A percentile compares a stretch with the other conserved stretches of the same genome.
Evolutionary conservation across 1,139 yeast species (phyloP).

Genomic region (Nadsonia commutata): DNA sequence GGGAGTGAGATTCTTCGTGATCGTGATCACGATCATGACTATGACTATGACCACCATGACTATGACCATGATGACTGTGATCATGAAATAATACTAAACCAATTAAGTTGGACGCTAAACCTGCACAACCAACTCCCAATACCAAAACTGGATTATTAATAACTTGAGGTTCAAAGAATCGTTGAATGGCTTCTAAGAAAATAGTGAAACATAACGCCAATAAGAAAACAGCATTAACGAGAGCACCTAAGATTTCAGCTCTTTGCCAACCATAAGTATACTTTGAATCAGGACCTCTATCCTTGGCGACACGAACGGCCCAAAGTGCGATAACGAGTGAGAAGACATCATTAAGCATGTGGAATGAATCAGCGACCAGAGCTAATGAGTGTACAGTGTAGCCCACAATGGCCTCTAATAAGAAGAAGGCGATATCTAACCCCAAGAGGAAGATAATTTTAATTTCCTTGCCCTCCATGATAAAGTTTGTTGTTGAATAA

Average conservation of each 20-base stretch:
- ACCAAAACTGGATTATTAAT: constrained; percentile 71
- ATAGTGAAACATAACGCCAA: constrained; percentile 87
- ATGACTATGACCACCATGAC: constrained; percentile 30
- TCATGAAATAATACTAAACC: constrained; percentile 87
- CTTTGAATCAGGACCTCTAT: constrained; percentile 67
- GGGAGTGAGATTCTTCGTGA: constrained; percentile 12
- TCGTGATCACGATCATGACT: constrained; percentile 18
- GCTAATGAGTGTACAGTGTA: constrained; percentile 88
- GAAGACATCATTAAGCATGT: constrained; percentile 89
- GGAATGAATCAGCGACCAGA: constrained; percentile 89
- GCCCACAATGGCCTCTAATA: constrained; percentile 61
- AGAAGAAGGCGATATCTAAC: constrained; percentile 71
- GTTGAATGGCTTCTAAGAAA: constrained; percentile 80
- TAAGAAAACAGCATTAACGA: constrained; percentile 82
- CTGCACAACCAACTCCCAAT: constrained; percentile 67
- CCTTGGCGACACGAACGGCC: constrained; percentile 88
- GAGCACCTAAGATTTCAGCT: constrained; percentile 93
- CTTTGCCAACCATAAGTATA: constrained; percentile 96
- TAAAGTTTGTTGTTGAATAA: no score
- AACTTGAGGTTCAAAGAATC: constrained; percentile 68
- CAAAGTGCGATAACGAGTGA: constrained; percentile 83
- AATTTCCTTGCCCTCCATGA: constrained; percentile 42
- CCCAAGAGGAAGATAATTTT: constrained; percentile 59
- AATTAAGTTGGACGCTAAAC: constrained; percentile 64
- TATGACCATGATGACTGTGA: constrained; percentile 55